These are phyloP conservation scores for Yamadazyma kanchanaburiensis DNA, from an alignment of 1,139 yeast genomes.

Conservation along the genomic window DNA sequence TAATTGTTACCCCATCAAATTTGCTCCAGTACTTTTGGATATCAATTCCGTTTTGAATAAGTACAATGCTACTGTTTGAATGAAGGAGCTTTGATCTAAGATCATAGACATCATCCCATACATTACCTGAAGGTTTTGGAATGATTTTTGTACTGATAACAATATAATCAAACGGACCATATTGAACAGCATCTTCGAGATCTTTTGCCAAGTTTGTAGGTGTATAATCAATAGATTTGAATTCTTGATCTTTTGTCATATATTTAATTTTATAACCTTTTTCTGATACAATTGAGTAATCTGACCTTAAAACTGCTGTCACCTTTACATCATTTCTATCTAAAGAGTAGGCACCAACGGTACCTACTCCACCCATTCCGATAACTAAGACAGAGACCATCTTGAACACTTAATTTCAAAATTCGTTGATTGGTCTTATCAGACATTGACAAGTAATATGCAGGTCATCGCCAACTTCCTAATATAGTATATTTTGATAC, in stretches of 20 bases:
- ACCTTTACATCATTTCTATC: conserved; percentile 23
- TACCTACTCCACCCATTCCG: conserved; percentile 59
- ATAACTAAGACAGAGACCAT: too few relatives aligned
- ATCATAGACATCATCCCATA: conserved; percentile 21
- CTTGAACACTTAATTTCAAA: too few relatives aligned
- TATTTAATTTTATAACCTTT: conserved; percentile 29
- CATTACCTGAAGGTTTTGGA: conserved; percentile 18
- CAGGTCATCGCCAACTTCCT: too few relatives aligned
- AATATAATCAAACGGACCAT: conserved; percentile 30
- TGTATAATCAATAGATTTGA: conserved; percentile 18
- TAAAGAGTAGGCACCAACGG: conserved; percentile 25
- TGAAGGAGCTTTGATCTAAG: conserved; percentile 6
- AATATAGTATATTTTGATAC: too few relatives aligned
- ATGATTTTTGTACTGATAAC: conserved; percentile 32
- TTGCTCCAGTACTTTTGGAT: conserved; percentile 26
- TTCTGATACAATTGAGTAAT: conserved; percentile 22
- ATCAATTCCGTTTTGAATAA: conserved; percentile 32
- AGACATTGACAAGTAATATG: too few relatives aligned
- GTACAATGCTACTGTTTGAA: conserved; percentile 17
- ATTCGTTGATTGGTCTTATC: too few relatives aligned
- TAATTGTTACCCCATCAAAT: conserved; percentile 11
- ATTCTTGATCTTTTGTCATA: conserved; percentile 22
- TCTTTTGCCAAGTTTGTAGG: conserved; percentile 24
- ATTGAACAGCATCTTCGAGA: conserved; percentile 19
- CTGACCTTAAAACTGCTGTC: conserved; percentile 32